These are phyloP conservation scores for Ustilago sp. DNA, from an alignment of 1,284 basidiomycete species.

Conservation along the genomic window DNA sequence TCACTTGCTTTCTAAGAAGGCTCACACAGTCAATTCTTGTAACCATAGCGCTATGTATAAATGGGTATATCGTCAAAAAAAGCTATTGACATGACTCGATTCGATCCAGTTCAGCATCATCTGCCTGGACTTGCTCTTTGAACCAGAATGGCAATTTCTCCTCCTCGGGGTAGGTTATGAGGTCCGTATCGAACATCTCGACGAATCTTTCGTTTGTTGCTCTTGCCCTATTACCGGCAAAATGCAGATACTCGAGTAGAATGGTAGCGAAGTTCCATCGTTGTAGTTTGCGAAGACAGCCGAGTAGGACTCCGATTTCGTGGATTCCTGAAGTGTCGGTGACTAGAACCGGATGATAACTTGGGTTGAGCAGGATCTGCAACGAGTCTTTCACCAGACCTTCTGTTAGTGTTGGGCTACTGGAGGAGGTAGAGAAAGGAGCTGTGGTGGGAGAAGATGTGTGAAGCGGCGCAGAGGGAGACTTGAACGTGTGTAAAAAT, in stretches of 20 bases:
- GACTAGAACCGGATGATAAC: slow-evolving; percentile 59
- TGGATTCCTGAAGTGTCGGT: slow-evolving; percentile 65
- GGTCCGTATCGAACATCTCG: slow-evolving; percentile 68
- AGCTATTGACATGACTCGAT: background rate
- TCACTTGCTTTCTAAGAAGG: slow-evolving; percentile 17
- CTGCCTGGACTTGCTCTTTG: slow-evolving; percentile 43
- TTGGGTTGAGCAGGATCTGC: slow-evolving; percentile 54
- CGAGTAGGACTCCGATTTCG: slow-evolving; percentile 63
- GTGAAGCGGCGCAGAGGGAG: slow-evolving; percentile 13
- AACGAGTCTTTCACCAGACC: slow-evolving; percentile 63
- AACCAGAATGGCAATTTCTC: slow-evolving; percentile 60
- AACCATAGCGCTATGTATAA: background rate
- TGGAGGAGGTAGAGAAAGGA: slow-evolving; percentile 24
- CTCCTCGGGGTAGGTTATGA: slow-evolving; percentile 56
- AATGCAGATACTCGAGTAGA: slow-evolving; percentile 63
- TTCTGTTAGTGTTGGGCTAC: slow-evolving; percentile 40
- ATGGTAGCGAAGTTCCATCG: slow-evolving; percentile 67
- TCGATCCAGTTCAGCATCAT: slow-evolving; percentile 46
- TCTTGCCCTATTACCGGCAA: slow-evolving; percentile 61
- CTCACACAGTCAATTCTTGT: background rate
- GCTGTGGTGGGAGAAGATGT: background rate
- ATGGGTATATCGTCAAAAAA: slow-evolving; percentile 15
- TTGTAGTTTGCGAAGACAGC: slow-evolving; percentile 64
- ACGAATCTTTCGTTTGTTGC: slow-evolving; percentile 66
- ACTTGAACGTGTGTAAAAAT: slow-evolving; percentile 20